Evolutionary conservation across 1,139 yeast genomes (phyloP), one percentile per base, ranked within the genome.

Genomic region (Wickerhamomyces sp.): DNA sequence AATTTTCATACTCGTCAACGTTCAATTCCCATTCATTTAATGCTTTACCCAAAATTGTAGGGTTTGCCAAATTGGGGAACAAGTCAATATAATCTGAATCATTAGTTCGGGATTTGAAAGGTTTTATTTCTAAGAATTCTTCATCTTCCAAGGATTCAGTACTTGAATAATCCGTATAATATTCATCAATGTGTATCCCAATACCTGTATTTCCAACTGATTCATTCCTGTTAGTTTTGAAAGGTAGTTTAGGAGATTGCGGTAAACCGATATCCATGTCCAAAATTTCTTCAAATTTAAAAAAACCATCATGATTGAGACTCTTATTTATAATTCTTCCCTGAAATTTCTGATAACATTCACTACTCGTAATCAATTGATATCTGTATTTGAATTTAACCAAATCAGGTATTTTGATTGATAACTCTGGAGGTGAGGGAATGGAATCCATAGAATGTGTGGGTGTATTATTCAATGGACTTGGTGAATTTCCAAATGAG

Each of bases 1-100:
- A 83, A 32, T 61, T 60, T 51, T 80, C 84, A 56, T 78, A 81
- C 52, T 81, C 86, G 3, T 68, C 66, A 22, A 81, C 79, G 28
- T 71, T 60, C 4, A 49, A 39, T 41, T 73, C 72, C 81, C 88
- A 79, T 53, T 84, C 92, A 46, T 77, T 76, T 40, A 84, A 56
- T n/a, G 85, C 68, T 42, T 77, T 70, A 8, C 89, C 90, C 24
- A 81, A 64, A 44, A 74, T 61, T 38, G 63, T 58, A 65, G 67
- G 65, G 37, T 43, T 49, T 40, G 41, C 42, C 30, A 47, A 9
- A 7, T 33, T 39, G 8, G 32, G 17, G 29, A 37, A 44, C 14
- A 35, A 24, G 3, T 36, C 36, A 13, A 13, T 10, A 12, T 8
- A 6, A 7, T 24, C 27, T 24, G n/a, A n/a, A 8, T 7, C 13